phyloP scores from a whole-genome alignment of 495 filamentous ascomycete genomes.

The Lasiosphaeris hirsuta region DNA sequence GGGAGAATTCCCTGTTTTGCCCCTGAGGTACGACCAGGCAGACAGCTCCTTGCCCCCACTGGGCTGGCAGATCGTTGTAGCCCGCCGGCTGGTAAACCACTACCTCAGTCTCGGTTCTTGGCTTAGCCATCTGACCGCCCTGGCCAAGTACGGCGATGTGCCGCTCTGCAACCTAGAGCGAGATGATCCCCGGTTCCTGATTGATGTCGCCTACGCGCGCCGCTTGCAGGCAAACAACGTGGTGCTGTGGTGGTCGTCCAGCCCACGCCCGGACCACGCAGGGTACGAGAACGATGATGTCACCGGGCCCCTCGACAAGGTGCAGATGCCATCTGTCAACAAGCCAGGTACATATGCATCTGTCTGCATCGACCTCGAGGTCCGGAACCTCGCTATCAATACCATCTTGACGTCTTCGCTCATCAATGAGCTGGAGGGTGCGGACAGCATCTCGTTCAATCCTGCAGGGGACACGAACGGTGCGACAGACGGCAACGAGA shows the following conservation, averaged over 20 bases:
- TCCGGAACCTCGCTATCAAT: constrained; percentile 95
- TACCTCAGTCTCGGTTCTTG: constrained; percentile 89
- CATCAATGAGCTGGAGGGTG: constrained; percentile 95
- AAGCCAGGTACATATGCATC: constrained; percentile 89
- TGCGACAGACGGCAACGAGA: constrained; percentile 46
- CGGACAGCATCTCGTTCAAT: constrained; percentile 74
- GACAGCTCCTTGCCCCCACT: constrained; percentile 87
- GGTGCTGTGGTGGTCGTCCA: constrained; percentile 95
- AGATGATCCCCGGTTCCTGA: constrained; percentile 89
- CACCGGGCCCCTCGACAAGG: constrained; percentile 74
- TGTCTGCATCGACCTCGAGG: constrained; percentile 92
- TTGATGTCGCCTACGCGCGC: constrained; percentile 92
- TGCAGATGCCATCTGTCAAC: constrained; percentile 92
- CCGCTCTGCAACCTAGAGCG: constrained; percentile 93
- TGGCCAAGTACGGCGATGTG: constrained; percentile 89
- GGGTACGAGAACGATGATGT: constrained; percentile 95
- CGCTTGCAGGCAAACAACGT: constrained; percentile 89
- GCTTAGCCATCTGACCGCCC: constrained; percentile 80
- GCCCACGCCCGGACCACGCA: constrained; percentile 86
- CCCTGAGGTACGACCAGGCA: constrained; percentile 73
- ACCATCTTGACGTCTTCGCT: constrained; percentile 94
- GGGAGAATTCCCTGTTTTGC: constrained; percentile 77
- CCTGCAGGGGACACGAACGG: constrained; percentile 64
- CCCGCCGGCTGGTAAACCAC: constrained; percentile 78
- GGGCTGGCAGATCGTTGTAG: constrained; percentile 90